Evolutionary conservation across 768 basidiomycete genomes (phyloP).

Genomic region (Cyclocybe cylindracea): DNA sequence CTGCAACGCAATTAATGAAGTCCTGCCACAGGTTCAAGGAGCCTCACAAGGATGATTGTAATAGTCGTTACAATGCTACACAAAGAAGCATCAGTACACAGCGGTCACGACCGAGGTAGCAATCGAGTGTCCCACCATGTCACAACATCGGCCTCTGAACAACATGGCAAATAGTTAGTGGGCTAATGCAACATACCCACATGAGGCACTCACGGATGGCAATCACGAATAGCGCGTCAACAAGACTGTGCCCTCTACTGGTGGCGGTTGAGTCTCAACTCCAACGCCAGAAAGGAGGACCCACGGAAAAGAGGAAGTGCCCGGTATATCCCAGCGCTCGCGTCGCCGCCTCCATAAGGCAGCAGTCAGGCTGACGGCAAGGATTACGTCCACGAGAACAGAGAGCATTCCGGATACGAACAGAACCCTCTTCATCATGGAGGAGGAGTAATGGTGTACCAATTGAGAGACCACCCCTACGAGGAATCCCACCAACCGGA

Average conservation of each 20-base stretch:
- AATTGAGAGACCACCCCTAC: not conserved
- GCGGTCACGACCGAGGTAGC: too few species aligned
- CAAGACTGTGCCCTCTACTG: not conserved
- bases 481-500: not conserved
- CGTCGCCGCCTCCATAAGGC: not conserved
- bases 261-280: too few species aligned
- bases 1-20: not conserved
- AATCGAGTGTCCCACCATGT: not conserved
- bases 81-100: too few species aligned
- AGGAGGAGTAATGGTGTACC: not conserved
- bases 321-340: not conserved
- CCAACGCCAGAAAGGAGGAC: too few species aligned
- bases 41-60: not conserved
- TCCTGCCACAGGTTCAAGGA: not conserved
- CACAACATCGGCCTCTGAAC: not conserved
- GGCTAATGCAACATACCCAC: too few species aligned
- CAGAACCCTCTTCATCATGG: not conserved
- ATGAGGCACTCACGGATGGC: too few species aligned
- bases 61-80: not conserved
- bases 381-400: not conserved
- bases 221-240: too few species aligned
- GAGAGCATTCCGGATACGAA: constrained; percentile 4
- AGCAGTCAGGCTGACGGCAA: not conserved
- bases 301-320: too few species aligned
- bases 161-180: too few species aligned